phyloP scores from a whole-genome alignment of 225 moss, liverwort and hornwort species.

The Straminergon stramineum region DNA sequence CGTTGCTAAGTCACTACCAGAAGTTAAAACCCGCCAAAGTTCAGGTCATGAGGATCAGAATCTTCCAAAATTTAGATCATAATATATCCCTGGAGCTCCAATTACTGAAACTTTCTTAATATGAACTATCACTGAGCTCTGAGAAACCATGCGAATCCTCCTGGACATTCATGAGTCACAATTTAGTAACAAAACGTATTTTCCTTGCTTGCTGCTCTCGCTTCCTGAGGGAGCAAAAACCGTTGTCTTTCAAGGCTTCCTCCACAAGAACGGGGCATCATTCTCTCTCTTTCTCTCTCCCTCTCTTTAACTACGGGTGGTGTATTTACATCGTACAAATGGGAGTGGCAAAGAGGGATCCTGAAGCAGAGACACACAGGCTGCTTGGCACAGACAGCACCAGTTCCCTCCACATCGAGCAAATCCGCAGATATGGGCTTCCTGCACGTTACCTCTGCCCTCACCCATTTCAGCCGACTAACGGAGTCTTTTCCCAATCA shows the following conservation, averaged over 20 bases:
- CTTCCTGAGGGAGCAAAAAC: neutral
- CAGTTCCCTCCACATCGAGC: neutral
- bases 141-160: neutral
- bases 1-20: neutral
- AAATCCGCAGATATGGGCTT: neutral
- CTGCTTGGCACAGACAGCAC: neutral
- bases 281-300: neutral
- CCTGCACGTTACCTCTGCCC: neutral
- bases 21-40: neutral
- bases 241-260: neutral
- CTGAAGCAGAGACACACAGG: neutral
- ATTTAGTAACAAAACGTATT: neutral
- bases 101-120: neutral
- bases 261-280: conserved; percentile 18
- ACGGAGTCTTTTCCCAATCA: neutral
- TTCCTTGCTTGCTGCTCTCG: neutral
- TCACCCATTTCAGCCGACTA: neutral
- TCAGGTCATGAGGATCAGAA: neutral
- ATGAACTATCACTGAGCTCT: neutral
- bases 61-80: neutral
- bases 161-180: neutral
- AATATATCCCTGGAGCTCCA: neutral
- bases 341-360: neutral
- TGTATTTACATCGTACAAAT: conserved; percentile 28
- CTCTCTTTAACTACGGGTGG: neutral